Percentiles rank a stretch among this genome's conserved stretches.
Conservation (phyloP, 257 asterid species). For the Echites panduratus region DNA sequence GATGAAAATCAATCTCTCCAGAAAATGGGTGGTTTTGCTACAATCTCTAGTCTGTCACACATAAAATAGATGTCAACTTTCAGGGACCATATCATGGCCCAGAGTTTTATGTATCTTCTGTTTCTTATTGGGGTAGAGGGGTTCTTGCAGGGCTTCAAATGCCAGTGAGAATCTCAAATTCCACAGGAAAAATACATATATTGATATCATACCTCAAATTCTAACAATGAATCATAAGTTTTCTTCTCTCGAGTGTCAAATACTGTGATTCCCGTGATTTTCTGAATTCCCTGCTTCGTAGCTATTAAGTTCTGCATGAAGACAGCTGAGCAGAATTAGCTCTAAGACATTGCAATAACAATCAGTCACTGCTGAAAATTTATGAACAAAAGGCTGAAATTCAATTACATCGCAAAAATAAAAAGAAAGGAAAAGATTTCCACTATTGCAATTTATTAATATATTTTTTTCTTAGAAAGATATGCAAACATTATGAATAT, state of each 20-base stretch:
- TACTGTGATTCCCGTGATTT: slow-evolving; percentile 75
- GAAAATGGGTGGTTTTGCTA: background rate
- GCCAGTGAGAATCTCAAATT: background rate
- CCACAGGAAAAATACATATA: background rate
- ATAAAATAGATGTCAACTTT: background rate
- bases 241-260: slow-evolving; percentile 81
- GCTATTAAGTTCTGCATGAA: slow-evolving; percentile 86
- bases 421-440: background rate
- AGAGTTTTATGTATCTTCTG: background rate
- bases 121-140: background rate
- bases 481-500: background rate
- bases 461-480: background rate
- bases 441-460: background rate
- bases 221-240: slow-evolving; percentile 69
- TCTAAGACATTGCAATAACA: background rate
- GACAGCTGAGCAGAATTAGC: slow-evolving; percentile 5
- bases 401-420: background rate
- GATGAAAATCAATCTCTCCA: background rate
- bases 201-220: slow-evolving; percentile 59
- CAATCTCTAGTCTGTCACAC: background rate
- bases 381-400: background rate
- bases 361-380: background rate
- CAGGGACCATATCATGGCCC: background rate
- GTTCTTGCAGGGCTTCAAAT: background rate
- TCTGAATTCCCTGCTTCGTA: slow-evolving; percentile 83